Base-by-base conservation (phyloP, 805 yeast genomes). In the Candida endomychidarum region DNA sequence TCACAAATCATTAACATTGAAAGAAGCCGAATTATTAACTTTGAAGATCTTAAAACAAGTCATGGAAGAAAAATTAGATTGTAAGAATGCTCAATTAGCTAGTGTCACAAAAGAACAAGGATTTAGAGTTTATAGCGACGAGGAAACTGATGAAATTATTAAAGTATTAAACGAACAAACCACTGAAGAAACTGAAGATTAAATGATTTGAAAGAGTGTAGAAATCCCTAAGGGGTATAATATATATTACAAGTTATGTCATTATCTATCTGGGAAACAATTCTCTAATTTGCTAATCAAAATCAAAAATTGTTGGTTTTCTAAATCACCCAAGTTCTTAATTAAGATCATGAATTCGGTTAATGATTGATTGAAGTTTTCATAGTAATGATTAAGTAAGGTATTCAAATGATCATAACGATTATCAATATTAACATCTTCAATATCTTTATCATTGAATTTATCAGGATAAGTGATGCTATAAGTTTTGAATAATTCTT, bases 21-120 rank as follows among this genome's bases (percentile, higher is more conserved):
- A 81, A 51, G 99, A 95, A 61, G 99, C 98, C 7, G 98, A 93
- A 72, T 65, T 86, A 30, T 73, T 93, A 58, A 83, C 90, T 5
- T 75, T 93, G 58, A 90, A 89, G 69, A 86, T 87, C 41, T 75
- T 93, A 53, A 90, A 90, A 63, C 99, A 93, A 67, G 99, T 93
- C 33, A 93, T 93, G 99, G 99, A 93, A 71, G 99, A 93, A 67
- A 93, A 91, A 68, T 73, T 93, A 56, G 97, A 93, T 64, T 83
- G 95, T 41, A 86, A 84, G 51, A 93, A 93, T 62, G 96, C 96
- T 24, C 99, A 95, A 70, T 76, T 93, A 53, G 95, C 99, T 37
- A 77, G 90, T 52, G 95, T 93, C 32, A 93, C 99, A 12, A 77
- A 77, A 52, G 90, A 81, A 18, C 77, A 74, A 26, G 98, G 98